These are phyloP conservation scores for Phellinidium pouzarii DNA, from an alignment of 1,284 basidiomycete species.

Conservation along the genomic window DNA sequence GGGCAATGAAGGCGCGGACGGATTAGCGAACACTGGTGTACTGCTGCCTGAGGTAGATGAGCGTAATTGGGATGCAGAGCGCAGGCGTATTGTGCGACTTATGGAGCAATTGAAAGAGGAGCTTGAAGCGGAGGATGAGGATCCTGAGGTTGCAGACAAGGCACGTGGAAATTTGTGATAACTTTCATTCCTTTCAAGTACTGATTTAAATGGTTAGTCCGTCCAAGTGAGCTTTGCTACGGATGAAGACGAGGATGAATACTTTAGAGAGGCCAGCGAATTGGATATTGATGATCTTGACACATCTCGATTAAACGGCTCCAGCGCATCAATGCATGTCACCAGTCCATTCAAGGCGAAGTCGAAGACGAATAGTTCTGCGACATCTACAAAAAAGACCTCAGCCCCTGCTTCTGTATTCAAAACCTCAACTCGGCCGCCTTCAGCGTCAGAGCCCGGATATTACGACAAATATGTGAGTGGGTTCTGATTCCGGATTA, in stretches of 20 bases:
- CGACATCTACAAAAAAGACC: neutral
- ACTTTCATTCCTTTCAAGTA: too few relatives aligned
- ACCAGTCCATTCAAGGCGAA: neutral
- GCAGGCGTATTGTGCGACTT: neutral
- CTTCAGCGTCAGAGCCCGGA: neutral
- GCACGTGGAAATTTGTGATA: too few relatives aligned
- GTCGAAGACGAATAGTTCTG: neutral
- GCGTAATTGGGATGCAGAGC: slow-evolving; percentile 44
- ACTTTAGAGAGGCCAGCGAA: neutral
- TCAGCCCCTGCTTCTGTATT: neutral
- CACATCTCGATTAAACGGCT: neutral
- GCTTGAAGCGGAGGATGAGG: neutral
- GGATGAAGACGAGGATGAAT: slow-evolving; percentile 2
- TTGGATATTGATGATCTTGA: neutral
- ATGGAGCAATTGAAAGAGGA: neutral
- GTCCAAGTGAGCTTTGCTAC: neutral
- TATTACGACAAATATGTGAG: neutral
- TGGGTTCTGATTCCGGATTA: neutral
- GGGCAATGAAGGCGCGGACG: slow-evolving; percentile 79
- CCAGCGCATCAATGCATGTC: neutral
- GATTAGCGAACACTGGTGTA: slow-evolving; percentile 53
- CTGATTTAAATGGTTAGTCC: neutral
- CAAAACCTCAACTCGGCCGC: too few relatives aligned
- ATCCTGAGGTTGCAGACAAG: slow-evolving; percentile 3
- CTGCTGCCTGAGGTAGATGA: slow-evolving; percentile 27